Base-by-base conservation (phyloP, 2,329 filamentous ascomycete genomes). In the Didymella segeticola region DNA sequence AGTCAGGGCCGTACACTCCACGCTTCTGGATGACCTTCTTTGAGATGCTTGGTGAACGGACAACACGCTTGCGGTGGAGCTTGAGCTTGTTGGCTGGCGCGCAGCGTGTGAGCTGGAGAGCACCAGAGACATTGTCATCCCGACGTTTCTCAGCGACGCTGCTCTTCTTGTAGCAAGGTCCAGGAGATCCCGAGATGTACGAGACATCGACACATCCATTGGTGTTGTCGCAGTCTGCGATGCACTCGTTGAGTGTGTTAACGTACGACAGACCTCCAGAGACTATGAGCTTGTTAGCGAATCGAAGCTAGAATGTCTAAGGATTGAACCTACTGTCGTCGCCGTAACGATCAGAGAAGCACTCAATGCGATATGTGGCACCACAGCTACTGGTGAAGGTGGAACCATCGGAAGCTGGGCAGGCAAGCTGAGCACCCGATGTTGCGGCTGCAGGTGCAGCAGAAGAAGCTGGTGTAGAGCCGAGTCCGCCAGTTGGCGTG, bases 141-240 rank as follows among this genome's bases (percentile, higher is more conserved):
- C 15, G 12, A 7, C 26, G 39, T 14, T 47, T 31, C 20, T 25
- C n/a, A 10, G 60, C 62, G 7, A 56, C 25, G 8, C 46, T 45
- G 11, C 41, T 47, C 59, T 71, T 71, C 43, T 67, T 43, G 47
- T 70, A 70, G 49, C 69, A 71, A 26, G 61, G 47, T 4, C 65
- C 61, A 1, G 56, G 57, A 10, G 36, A 39, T 14, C 57, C 61
- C 9, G 39, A 48, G 2, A 47, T 39, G 27, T 53, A 70, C 11
- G 63, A 63, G 5, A 69, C 57, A 41, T 59, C 60, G 9, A 66
- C 54, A 37, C 68, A 71, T 11, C 56, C 57, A 34, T 52, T 1
- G 1, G 56, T 63, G 3, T 45, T 43, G 29, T 66, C 62, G 41
- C 68, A 71, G 22, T 53, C 53, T 9, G 59, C 47, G 12, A 68